Base-by-base conservation (phyloP, 768 basidiomycete species). In the Albatrellus ellisii region DNA sequence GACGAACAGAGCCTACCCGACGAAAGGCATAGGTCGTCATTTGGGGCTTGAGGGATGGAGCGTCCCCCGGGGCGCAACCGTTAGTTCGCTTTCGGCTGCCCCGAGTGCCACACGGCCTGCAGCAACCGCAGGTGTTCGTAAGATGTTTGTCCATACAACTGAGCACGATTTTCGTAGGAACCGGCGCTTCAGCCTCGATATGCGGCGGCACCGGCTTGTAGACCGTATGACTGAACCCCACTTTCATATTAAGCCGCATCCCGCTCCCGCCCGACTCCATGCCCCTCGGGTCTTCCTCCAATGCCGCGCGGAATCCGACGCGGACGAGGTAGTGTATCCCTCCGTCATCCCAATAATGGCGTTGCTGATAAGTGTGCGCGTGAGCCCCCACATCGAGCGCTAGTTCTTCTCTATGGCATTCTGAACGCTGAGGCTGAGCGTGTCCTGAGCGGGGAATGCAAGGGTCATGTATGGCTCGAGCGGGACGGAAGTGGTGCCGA, bases 351-450 rank as follows among this genome's bases (percentile, higher is more conserved):
- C 94, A 11, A 65, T 69, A 48, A 99, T 74, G 12, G 92, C 91
- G 57, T 98, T 97, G 49, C 72, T 67, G 57, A 97, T 85, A 49
- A 91, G 70, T 0, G 90, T 83, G 41, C 92, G 77, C 11, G 88
- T 92, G 34, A 87, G 77, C n/a, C 94, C 94, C 92, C 94, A 98
- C 71, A 87, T 81, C 45, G 81, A 74, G 32, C 87, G 76, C 60
- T 97, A 91, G 40, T 74, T 63, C 58, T 87, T 84, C 39, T 75
- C 56, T 32, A 69, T 65, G 1, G 81, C 67, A 53, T 89, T 68
- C 49, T 81, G 70, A 15, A 73, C 64, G 20, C 56, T 34, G 26
- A 71, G 57, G 4, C 60, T 47, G 27, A 72, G 46, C 1, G 59
- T 55, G 20, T 60, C 48, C 4, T 58, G 54, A 22, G 60, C 50